These are phyloP conservation scores for Colletotrichum gigasporum DNA, from an alignment of 2,329 filamentous ascomycete genomes.

Conservation along the genomic window DNA sequence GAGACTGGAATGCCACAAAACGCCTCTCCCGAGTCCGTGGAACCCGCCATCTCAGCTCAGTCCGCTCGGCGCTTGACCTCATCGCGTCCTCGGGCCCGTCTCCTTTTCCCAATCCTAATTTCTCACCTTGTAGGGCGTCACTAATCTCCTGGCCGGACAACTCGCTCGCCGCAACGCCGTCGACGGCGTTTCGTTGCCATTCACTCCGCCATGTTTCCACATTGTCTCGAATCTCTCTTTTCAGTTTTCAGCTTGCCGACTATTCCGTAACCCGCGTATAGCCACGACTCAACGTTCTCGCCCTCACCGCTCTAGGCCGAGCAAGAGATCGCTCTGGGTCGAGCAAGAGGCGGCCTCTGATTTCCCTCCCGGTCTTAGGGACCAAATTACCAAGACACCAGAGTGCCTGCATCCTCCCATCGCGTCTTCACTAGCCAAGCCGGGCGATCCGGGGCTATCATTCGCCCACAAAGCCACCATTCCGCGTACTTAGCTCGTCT, in stretches of 20 bases:
- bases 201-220: not conserved
- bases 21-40: conserved; percentile 19
- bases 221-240: not conserved
- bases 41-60: not conserved
- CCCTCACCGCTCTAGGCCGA: not conserved
- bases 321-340: no score
- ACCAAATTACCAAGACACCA: not conserved
- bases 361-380: not conserved
- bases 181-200: not conserved
- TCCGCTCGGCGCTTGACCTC: conserved; percentile 24
- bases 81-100: not conserved
- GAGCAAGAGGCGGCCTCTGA: not conserved
- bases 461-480: conserved; percentile 24
- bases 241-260: not conserved
- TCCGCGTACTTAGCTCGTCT: conserved; percentile 18
- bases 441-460: conserved; percentile 18
- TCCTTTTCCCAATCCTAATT: not conserved
- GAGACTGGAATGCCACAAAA: conserved; percentile 9
- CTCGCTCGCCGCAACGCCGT: not conserved
- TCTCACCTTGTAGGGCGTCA: conserved; percentile 5
- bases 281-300: not conserved
- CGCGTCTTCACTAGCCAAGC: conserved; percentile 25
- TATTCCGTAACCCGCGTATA: not conserved
- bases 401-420: conserved; percentile 8
- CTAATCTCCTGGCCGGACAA: conserved; percentile 2